Evolutionary conservation across 306 rosid genomes (phyloP).

Genomic region (Sesbania bispinosa): DNA sequence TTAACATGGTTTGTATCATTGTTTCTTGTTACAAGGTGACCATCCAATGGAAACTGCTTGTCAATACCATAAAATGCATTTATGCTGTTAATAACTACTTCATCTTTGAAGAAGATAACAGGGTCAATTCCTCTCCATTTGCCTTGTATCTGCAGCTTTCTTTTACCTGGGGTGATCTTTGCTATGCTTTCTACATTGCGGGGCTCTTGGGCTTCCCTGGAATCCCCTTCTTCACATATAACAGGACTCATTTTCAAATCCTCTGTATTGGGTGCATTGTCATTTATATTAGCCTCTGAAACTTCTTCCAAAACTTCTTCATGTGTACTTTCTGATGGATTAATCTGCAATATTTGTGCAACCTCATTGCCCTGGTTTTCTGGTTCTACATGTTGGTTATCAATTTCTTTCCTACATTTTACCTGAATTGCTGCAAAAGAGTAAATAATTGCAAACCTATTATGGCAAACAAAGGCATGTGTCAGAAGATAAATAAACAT

Average conservation of each 20-base stretch:
- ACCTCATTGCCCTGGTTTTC: conserved; percentile 38
- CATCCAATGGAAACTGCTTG: conserved; percentile 63
- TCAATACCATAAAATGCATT: conserved; percentile 75
- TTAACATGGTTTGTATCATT: conserved; percentile 66
- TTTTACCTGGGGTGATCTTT: conserved; percentile 52
- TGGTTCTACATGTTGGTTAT: conserved; percentile 24
- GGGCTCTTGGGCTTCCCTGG: conserved; percentile 41
- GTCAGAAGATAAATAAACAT: not conserved
- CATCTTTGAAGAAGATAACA: conserved; percentile 82
- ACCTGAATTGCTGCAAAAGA: conserved; percentile 44
- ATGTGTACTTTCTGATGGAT: conserved; percentile 36
- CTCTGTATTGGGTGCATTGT: conserved; percentile 34
- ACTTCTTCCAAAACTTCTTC: conserved; percentile 39
- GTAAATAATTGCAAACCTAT: conserved; percentile 15
- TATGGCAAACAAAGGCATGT: not conserved
- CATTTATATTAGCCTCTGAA: conserved; percentile 42
- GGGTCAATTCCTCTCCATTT: conserved; percentile 96
- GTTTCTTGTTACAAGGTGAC: conserved; percentile 80
- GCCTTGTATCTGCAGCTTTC: conserved; percentile 72
- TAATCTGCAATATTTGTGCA: conserved; percentile 34
- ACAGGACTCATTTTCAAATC: conserved; percentile 31
- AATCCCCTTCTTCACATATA: conserved; percentile 35
- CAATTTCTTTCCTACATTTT: conserved; percentile 37
- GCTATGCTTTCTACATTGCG: conserved; percentile 32
- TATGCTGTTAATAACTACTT: conserved; percentile 54